Evolutionary conservation across 371 early-diverging fungal species (phyloP).

Genomic region (Apophysomyces elegans): DNA sequence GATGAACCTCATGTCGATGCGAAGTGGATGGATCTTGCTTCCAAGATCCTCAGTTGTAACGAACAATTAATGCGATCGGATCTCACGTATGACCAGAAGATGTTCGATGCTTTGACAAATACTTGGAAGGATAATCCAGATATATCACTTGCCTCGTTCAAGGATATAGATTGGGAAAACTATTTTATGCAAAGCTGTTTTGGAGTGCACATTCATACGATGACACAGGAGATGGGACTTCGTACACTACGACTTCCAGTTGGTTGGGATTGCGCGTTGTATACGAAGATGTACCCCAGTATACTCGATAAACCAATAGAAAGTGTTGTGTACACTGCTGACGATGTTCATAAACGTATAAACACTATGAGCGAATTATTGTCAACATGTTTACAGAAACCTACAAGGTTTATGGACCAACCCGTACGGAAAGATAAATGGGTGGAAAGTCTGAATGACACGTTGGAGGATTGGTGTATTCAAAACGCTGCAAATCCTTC

Average conservation of each 20-base stretch:
- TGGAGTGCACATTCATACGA: background rate
- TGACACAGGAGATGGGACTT: constrained; percentile 11
- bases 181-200: constrained; percentile 34
- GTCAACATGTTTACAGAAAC: constrained; percentile 23
- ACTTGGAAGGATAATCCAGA: constrained; percentile 18
- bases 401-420: constrained; percentile 17
- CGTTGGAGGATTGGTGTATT: constrained; percentile 38
- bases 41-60: constrained; percentile 22
- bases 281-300: constrained; percentile 10
- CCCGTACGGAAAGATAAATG: constrained; percentile 30
- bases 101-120: background rate
- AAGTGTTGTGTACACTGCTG: constrained; percentile 35
- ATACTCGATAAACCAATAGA: constrained; percentile 26
- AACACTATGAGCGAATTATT: constrained; percentile 29
- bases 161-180: constrained; percentile 23
- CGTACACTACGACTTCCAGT: constrained; percentile 14
- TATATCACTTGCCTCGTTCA: background rate
- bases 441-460: constrained; percentile 35
- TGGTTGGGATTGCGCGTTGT: constrained; percentile 28
- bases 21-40: constrained; percentile 35
- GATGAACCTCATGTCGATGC: background rate
- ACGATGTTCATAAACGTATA: constrained; percentile 34
- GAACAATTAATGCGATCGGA: background rate
- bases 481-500: constrained; percentile 49
- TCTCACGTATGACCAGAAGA: background rate